Evolutionary conservation across 2,329 filamentous ascomycete genomes (phyloP).

Genomic region (Beauveria sp.): DNA sequence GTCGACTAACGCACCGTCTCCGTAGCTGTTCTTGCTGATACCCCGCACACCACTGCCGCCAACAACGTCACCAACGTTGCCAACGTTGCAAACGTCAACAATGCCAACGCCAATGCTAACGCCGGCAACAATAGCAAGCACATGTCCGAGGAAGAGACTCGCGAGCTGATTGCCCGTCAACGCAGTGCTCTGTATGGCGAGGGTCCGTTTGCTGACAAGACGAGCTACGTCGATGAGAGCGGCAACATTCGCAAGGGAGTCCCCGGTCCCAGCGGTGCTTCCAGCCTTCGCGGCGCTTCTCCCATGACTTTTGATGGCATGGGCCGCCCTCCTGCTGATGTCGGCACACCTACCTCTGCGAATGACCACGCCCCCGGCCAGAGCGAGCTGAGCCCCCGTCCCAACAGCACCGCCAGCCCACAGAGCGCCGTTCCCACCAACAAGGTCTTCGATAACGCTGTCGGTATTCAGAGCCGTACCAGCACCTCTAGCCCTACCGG

Average conservation of each 20-base stretch:
- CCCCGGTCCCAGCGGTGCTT: slow-evolving; percentile 56
- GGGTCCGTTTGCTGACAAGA: slow-evolving; percentile 58
- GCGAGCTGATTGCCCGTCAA: slow-evolving; percentile 91
- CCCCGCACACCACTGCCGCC: slow-evolving; percentile 21
- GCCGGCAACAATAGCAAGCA: slow-evolving; percentile 53
- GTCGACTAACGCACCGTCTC: slow-evolving; percentile 30
- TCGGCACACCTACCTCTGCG: slow-evolving; percentile 32
- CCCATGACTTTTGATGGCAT: slow-evolving; percentile 67
- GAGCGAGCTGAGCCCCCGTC: slow-evolving; percentile 51
- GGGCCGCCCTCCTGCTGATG: slow-evolving; percentile 32
- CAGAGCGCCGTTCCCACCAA: slow-evolving; percentile 53
- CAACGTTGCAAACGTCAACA: neutral
- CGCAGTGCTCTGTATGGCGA: slow-evolving; percentile 90
- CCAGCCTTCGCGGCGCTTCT: slow-evolving; percentile 66
- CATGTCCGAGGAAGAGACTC: slow-evolving; percentile 93
- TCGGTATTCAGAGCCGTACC: slow-evolving; percentile 59
- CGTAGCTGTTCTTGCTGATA: slow-evolving; percentile 45
- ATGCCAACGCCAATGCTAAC: slow-evolving; percentile 7
- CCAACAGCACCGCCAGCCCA: slow-evolving; percentile 81
- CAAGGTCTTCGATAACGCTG: slow-evolving; percentile 54
- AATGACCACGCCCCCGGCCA: slow-evolving; percentile 41
- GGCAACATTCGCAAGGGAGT: slow-evolving; percentile 55
- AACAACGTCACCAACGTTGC: slow-evolving; percentile 9
- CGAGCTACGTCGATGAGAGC: slow-evolving; percentile 61
- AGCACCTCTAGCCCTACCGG: slow-evolving; percentile 77